Conservation (phyloP, 2,329 filamentous ascomycete genomes). For the Sarocladium brachiariae region DNA sequence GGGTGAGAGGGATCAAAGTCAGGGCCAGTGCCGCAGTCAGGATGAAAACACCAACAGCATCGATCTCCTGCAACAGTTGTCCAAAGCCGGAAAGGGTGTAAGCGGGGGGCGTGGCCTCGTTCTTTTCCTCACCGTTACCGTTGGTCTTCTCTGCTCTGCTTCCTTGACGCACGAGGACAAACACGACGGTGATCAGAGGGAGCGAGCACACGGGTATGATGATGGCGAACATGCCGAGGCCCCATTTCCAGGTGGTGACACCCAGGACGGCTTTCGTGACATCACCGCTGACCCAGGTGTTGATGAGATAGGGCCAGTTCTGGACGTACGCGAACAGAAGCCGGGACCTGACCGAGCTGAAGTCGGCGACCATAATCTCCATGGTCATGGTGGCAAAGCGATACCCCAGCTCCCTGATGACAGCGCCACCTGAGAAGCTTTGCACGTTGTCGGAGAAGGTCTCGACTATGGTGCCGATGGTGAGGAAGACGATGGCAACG, state of each 20-base stretch:
- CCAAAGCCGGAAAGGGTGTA: not conserved
- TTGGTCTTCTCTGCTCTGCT: conserved; percentile 8
- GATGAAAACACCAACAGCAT: conserved; percentile 40
- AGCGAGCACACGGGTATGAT: conserved; percentile 51
- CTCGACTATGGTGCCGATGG: conserved; percentile 47
- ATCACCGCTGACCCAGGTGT: conserved; percentile 57
- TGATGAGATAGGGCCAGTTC: conserved; percentile 51
- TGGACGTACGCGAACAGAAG: conserved; percentile 58
- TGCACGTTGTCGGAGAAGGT: conserved; percentile 39
- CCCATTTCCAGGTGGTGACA: conserved; percentile 52
- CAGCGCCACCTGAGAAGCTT: conserved; percentile 44
- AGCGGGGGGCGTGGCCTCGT: not conserved
- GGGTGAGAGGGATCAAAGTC: conserved; percentile 44
- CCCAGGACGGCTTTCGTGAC: conserved; percentile 43
- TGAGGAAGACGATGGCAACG: conserved; percentile 49
- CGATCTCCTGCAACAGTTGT: conserved; percentile 51
- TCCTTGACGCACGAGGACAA: conserved; percentile 23
- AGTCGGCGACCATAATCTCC: conserved; percentile 55
- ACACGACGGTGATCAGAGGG: conserved; percentile 42
- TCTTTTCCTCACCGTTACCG: not conserved
- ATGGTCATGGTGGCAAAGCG: conserved; percentile 50
- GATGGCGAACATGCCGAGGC: conserved; percentile 57
- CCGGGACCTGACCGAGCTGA: conserved; percentile 52
- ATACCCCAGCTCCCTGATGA: conserved; percentile 53
- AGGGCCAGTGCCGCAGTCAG: conserved; percentile 39